Conservation (phyloP, 2,329 filamentous ascomycete genomes). For the Botrytis deweyae region DNA sequence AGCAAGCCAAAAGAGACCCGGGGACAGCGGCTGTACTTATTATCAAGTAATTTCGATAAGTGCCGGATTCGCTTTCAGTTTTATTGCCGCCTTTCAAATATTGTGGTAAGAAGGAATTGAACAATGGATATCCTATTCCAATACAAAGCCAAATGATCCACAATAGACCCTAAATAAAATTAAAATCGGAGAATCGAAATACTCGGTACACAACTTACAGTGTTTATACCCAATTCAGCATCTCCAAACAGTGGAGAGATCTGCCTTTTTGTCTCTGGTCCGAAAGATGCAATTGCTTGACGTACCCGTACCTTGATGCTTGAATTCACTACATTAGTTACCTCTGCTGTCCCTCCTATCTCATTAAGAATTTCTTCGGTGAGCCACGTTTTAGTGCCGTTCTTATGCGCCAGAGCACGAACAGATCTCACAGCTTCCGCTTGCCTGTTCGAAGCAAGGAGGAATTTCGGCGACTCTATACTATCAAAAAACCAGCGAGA, state of each 20-base stretch:
- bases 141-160: constrained; percentile 84
- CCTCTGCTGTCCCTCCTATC: constrained; percentile 46
- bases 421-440: constrained; percentile 77
- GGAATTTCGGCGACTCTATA: constrained; percentile 82
- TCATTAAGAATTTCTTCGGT: constrained; percentile 66
- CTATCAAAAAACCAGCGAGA: constrained; percentile 77
- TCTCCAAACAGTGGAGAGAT: constrained; percentile 64
- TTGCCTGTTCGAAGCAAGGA: constrained; percentile 74
- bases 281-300: constrained; percentile 59
- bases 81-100: constrained; percentile 65
- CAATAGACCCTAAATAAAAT: constrained; percentile 45
- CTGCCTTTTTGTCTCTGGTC: constrained; percentile 53
- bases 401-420: constrained; percentile 73
- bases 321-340: constrained; percentile 20
- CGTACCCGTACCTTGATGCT: constrained; percentile 29
- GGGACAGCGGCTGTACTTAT: constrained; percentile 75
- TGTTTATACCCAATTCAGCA: constrained; percentile 52
- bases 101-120: constrained; percentile 87
- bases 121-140: constrained; percentile 83
- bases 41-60: constrained; percentile 81
- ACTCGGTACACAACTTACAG: constrained; percentile 32
- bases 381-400: constrained; percentile 70
- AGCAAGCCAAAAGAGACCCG: constrained; percentile 72
- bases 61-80: constrained; percentile 45
- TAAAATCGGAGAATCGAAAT: background rate